Base-by-base conservation (phyloP, 352 stramenopile species). In the Pythium sp. region DNA sequence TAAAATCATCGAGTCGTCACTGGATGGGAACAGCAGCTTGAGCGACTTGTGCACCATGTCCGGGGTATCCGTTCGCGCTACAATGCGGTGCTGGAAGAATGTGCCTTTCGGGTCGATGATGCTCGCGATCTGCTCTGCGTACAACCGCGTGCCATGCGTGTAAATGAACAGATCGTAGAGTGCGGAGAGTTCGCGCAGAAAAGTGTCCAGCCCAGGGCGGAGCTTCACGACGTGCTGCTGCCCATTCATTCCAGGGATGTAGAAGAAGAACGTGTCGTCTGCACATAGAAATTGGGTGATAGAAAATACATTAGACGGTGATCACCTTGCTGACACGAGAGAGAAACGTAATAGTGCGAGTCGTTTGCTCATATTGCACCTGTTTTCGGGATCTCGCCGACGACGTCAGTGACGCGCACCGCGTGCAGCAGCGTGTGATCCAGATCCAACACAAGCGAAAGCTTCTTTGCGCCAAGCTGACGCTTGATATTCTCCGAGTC, bases 371-470 rank as follows among this genome's bases (percentile, higher is more conserved):
- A 61, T 57, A 7, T 32, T 72, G 32, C 64, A 93, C 84, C 82
- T 73, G 82, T 77, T 38, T 86, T 72, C 9, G 69, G 64, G 26
- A 95, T 83, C 56, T 84, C 73, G 20, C 75, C 81, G 2, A 86
- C 71, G 34, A 95, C 75, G 36, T 95, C 84, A n/a, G 86, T 73
- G 1, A 86, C 77, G 26, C 86, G 84, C 59, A 95, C 87, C 26
- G 96, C 96, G 79, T 99, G 97, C 6, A 99, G 80, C 54, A 99
- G 77, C 3, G 97, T 99, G 77, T 99, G 96, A 79, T 99, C 97
- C 36, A 99, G 78, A 87, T 99, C 97, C 38, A 99, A 80, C 34
- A 99, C 95, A 14, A 99, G 75, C 46, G 88, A 97, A 24, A 99
- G 75, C 70, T 98, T 98, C 70, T 92, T 94, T 38, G 81, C 74